Base-by-base conservation (phyloP, 1,284 basidiomycete species). In the Ganoderma boninense region DNA sequence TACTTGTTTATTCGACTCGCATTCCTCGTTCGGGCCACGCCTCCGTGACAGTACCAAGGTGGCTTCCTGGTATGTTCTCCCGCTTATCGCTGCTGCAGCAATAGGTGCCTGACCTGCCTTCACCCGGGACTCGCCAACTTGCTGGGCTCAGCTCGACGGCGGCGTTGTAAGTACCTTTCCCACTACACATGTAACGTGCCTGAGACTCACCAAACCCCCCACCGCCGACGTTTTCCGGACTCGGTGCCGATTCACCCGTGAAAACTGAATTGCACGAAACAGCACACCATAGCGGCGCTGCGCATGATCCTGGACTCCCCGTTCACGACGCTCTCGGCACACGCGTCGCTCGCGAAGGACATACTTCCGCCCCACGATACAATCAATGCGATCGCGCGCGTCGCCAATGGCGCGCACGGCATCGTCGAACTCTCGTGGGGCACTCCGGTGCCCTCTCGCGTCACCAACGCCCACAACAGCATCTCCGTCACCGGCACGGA, bases 331-430 rank as follows among this genome's bases (percentile, higher is more conserved):
- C 80, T 96, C 26, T 87, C 92, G 43, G 89, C 87, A 2, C 87
- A 89, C 76, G 87, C 92, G 18, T 89, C 90, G 2, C 85, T 95
- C 62, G 92, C 90, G 79, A 87, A 90, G 73, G 84, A 90, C 26
- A 88, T 90, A 77, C 88, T 95, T 35, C 83, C 85, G 10, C 95
- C 94, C 0, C 89, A 92, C 71, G 95, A 96, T 82, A 95, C 93
- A 13, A 87, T 94, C 73, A 84, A 89, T 74, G 82, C 86, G 20
- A 77, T 87, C 72, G 80, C 87, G 68, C 85, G 85, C 71, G 83
- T 88, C 60, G 86, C 84, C 20, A 82, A 86, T 67, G 83, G 87
- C 65, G 84, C 88, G 42, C 88, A 91, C 69, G 92, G 92, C 62
- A 83, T 85, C 73, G 80, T 87, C 69, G 87, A 90, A 68, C 78